Conservation (phyloP, 2,329 filamentous ascomycete species). For the Didymellaceae sp. region DNA sequence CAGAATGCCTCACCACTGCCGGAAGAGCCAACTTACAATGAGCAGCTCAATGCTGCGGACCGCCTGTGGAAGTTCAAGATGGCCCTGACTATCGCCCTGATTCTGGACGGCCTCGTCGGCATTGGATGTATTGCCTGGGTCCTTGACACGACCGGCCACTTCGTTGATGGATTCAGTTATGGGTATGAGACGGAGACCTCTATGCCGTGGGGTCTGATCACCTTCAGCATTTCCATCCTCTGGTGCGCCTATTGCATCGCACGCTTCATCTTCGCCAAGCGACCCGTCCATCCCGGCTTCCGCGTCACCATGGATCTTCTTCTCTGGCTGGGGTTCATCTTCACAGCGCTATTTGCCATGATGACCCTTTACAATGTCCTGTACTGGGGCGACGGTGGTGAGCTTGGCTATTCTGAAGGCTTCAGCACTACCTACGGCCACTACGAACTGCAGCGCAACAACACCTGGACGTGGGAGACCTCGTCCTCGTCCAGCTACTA, state of each 20-base stretch:
- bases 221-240: conserved; percentile 38
- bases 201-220: conserved; percentile 38
- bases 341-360: conserved; percentile 36
- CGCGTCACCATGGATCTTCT: conserved; percentile 46
- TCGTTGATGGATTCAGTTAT: not conserved
- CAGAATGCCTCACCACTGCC: conserved; percentile 2
- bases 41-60: conserved; percentile 37
- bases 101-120: conserved; percentile 40
- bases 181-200: conserved; percentile 23
- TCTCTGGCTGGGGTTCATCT: conserved; percentile 44
- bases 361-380: conserved; percentile 20
- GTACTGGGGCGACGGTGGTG: conserved; percentile 31
- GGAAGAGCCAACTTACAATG: conserved; percentile 24
- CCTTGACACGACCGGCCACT: conserved; percentile 5
- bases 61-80: conserved; percentile 44
- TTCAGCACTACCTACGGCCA: conserved; percentile 23
- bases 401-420: conserved; percentile 9
- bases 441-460: conserved; percentile 35
- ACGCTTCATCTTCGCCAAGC: conserved; percentile 34
- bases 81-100: conserved; percentile 25
- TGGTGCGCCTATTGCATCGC: conserved; percentile 39
- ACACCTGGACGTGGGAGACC: conserved; percentile 41
- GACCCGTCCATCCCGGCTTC: conserved; percentile 43
- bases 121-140: conserved; percentile 41
- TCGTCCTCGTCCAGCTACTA: conserved; percentile 6